Conservation (phyloP, 441 rosid genomes). For the Gossypium aridum region DNA sequence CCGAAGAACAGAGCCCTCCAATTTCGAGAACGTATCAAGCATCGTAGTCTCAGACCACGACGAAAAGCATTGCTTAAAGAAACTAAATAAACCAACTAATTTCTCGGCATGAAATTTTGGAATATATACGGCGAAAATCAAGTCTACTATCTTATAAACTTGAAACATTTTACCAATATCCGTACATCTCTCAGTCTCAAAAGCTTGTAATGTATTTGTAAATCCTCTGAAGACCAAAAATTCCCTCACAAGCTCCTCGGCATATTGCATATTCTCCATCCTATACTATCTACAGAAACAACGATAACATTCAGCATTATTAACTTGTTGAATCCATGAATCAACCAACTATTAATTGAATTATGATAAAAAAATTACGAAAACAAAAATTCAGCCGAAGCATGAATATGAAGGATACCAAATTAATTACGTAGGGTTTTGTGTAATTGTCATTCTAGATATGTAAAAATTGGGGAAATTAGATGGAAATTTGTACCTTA, state of each 20-base stretch:
- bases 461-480: not conserved
- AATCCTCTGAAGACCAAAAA: constrained; percentile 69
- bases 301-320: not conserved
- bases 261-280: constrained; percentile 67
- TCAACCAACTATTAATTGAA: not conserved
- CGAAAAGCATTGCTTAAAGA: constrained; percentile 51
- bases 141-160: constrained; percentile 47
- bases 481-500: not conserved
- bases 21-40: constrained; percentile 35
- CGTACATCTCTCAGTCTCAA: constrained; percentile 45
- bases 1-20: constrained; percentile 51
- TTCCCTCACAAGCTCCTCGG: constrained; percentile 65
- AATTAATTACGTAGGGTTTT: not conserved
- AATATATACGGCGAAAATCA: constrained; percentile 49
- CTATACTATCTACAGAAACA: constrained; percentile 9
- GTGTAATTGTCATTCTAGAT: not conserved
- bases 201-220: constrained; percentile 48
- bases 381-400: not conserved
- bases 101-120: constrained; percentile 51
- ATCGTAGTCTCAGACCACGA: constrained; percentile 31
- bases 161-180: constrained; percentile 60
- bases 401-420: not conserved
- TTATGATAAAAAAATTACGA: not conserved
- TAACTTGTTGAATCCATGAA: not conserved
- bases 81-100: constrained; percentile 36